Conservation (phyloP, 192 early-diverging fungal species). For the Chytriomyces confervae region DNA sequence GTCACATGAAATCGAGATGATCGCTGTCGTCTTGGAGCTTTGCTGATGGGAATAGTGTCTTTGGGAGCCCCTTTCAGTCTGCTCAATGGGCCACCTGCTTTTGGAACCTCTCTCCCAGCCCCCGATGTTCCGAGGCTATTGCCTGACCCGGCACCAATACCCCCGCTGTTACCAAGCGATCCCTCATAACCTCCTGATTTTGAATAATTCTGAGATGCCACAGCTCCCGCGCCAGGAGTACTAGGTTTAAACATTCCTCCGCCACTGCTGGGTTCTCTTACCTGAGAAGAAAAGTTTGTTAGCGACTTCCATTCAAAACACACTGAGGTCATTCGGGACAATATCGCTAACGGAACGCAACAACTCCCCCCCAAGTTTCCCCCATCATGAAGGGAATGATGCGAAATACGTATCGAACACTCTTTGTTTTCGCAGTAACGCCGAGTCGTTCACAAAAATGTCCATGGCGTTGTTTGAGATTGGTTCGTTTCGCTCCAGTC, state of each 20-base stretch:
- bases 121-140: neutral
- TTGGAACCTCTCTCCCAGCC: slow-evolving; percentile 51
- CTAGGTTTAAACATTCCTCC: slow-evolving; percentile 16
- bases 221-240: neutral
- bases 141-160: slow-evolving; percentile 25
- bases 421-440: too few species aligned
- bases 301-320: too few species aligned
- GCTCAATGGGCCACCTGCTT: slow-evolving; percentile 56
- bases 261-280: too few species aligned
- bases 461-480: too few species aligned
- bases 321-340: too few species aligned
- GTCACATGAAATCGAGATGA: slow-evolving; percentile 87
- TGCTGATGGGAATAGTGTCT: slow-evolving; percentile 77
- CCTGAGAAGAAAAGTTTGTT: too few species aligned
- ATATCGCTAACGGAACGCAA: too few species aligned
- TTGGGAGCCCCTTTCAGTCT: slow-evolving; percentile 59
- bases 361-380: too few species aligned
- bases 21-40: slow-evolving; percentile 79
- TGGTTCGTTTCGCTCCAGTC: too few species aligned
- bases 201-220: neutral
- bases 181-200: neutral
- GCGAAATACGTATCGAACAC: too few species aligned
- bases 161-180: neutral
- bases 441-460: too few species aligned
- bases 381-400: too few species aligned